These are phyloP conservation scores for Melaleuca quinquenervia DNA, from an alignment of 345 rosid genomes.

Conservation along the genomic window DNA sequence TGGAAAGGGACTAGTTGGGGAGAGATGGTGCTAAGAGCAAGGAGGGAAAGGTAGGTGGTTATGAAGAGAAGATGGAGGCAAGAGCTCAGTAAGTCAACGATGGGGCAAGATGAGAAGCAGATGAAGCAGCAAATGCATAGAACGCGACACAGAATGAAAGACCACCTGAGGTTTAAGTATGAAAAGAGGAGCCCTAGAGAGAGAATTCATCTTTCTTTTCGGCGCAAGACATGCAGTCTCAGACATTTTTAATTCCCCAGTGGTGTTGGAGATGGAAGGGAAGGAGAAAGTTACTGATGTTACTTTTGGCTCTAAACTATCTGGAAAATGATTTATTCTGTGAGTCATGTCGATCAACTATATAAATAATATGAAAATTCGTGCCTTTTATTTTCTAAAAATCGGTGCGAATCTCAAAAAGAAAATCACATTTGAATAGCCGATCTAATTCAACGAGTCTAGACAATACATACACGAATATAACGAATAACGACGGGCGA, in stretches of 20 bases:
- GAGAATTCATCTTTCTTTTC: background rate
- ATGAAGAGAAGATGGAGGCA: slow-evolving; percentile 66
- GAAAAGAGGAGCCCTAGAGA: background rate
- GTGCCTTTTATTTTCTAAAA: no score
- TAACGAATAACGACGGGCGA: no score
- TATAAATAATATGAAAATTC: no score
- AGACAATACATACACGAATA: no score
- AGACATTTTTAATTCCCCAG: background rate
- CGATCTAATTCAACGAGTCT: background rate
- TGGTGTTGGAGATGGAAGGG: background rate
- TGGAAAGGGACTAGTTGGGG: slow-evolving; percentile 1
- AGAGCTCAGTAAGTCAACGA: slow-evolving; percentile 55
- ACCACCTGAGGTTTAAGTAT: background rate
- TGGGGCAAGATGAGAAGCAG: slow-evolving; percentile 54
- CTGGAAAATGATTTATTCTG: no score
- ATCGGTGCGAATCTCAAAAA: background rate
- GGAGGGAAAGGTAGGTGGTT: slow-evolving; percentile 43
- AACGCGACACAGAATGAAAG: slow-evolving; percentile 48
- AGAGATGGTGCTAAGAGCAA: slow-evolving; percentile 34
- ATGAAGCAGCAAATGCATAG: slow-evolving; percentile 37
- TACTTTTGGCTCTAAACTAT: background rate
- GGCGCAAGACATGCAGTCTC: background rate
- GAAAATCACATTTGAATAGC: no score
- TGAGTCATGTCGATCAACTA: no score
- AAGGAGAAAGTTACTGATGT: background rate